Evolutionary conservation across 305 asterid genomes (phyloP), one percentile per base, ranked within the genome.

Genomic region (Nicotiana rustica): DNA sequence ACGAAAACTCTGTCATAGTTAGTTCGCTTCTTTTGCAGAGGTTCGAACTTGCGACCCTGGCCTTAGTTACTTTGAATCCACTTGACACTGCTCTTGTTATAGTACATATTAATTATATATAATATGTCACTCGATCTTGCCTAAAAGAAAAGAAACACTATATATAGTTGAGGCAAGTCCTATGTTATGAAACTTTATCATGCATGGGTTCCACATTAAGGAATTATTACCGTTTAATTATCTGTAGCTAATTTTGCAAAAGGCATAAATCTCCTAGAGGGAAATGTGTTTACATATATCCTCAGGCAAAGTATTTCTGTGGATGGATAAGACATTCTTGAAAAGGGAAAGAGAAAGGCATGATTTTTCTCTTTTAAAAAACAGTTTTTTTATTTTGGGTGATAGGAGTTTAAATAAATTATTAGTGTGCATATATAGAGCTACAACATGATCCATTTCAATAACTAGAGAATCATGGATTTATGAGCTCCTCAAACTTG

Each of bases 201-300:
- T 18, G 13, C 5, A 19, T 71, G 59, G 60, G 61, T 71, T 69
- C 35, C 77, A 69, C n/a, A 41, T 69, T 10, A 41, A 41, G 77
- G 25, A 41, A 69, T 69, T 41, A 69, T 69, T 69, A 18, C 59
- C 10, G 57, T 69, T 41, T 41, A 41, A 41, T 41, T 41, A 41
- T 41, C 10, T 67, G 33, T 19, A 8, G 33, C 13, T 61, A 61
- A 61, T 2, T 2, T 61, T 61, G 31, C 5, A 61, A 12, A 18
- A 61, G 67, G 25, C 14, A 57, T 59, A 59, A n/a, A 59, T n/a
- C 9, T 38, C 9, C 44, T 38, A 38, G 44, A 59, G 31, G 18
- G 10, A 67, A 6, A 35, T 67, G 49, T 33, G 19, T 67, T 67
- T 67, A 15, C 49, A 67, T 67, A 35, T 21, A 67, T 67, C 52